phyloP scores from a whole-genome alignment of 306 rosid genomes.

The Sicyos baderoa region DNA sequence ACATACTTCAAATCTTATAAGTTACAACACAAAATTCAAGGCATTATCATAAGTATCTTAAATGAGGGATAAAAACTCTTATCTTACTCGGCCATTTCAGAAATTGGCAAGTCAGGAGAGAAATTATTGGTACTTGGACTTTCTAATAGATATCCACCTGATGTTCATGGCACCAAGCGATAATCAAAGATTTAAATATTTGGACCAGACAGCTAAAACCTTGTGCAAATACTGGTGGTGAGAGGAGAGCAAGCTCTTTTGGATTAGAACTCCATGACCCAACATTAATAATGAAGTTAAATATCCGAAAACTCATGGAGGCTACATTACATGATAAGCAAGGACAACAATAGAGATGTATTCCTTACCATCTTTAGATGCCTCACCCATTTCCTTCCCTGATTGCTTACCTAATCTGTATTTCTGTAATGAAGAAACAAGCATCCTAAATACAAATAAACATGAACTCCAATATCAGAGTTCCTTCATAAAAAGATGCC shows the following conservation, averaged over 20 bases:
- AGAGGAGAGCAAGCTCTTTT: constrained; percentile 9
- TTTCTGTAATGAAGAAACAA: constrained; percentile 52
- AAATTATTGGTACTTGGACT: constrained; percentile 64
- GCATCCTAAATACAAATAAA: constrained; percentile 11
- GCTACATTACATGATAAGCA: constrained; percentile 20
- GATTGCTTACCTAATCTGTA: constrained; percentile 96
- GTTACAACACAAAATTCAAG: constrained; percentile 22
- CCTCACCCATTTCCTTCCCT: constrained; percentile 82
- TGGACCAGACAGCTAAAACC: constrained; percentile 8
- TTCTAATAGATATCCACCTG: constrained; percentile 80
- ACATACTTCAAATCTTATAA: constrained; percentile 15
- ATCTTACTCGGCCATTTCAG: constrained; percentile 82
- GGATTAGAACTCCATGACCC: constrained; percentile 11
- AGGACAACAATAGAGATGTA: constrained; percentile 24
- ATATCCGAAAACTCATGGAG: constrained; percentile 18
- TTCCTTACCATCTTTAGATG: constrained; percentile 75
- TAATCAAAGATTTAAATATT: constrained; percentile 11
- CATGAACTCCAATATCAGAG: constrained; percentile 12
- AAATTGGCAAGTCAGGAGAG: constrained; percentile 62
- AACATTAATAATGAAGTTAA: constrained; percentile 1
- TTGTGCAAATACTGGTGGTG: constrained; percentile 1
- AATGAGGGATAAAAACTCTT: constrained; percentile 20
- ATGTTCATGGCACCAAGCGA: constrained; percentile 33
- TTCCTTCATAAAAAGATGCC: not conserved
- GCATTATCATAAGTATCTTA: constrained; percentile 8